Base-by-base conservation (phyloP, 352 stramenopile species). In the Phytopythium vexans region DNA sequence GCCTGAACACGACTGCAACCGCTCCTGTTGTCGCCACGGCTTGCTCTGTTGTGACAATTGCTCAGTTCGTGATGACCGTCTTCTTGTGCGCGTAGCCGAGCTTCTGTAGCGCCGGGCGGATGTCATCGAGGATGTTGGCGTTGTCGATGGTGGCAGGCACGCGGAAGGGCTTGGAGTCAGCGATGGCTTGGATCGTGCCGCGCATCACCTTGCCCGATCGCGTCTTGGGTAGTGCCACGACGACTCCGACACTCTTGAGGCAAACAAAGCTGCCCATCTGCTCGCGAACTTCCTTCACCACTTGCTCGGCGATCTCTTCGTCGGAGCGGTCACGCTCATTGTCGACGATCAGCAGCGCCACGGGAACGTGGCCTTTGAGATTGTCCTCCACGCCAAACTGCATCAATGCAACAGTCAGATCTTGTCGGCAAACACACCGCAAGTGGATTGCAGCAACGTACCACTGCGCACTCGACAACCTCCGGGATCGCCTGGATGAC, bases 391-490 rank as follows among this genome's bases (percentile, higher is more conserved):
- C 71, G 8, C 74, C 74, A 48, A 85, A 77, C 70, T 77, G 45
- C 33, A 2, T 10, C 2, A 10, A 16, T 3, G 15, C 16, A 5
- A 6, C 15, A 46, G 27, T 14, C 31, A 0, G 35, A 34, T 1
- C 8, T 16, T 8, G 3, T 32, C 40, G 44, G 49, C 3, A n/a
- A 41, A 11, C 12, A 15, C 38, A 21, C 7, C 44, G 14, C 15
- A 12, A 39, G 11, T 41, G 32, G 14, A 55, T 36, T 11, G 4
- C 15, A 36, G 0, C 11, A 40, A 64, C 70, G 39, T 70, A 83
- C 77, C 52, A 97, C 88, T 7, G 88, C 89, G 54, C 79, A 94
- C 59, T 97, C 91, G 9, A 90, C 84, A 16, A 97, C 74, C 55
- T 92, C 79, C 6, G 74, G 70, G 43, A 96, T 87, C 46, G 75